These are phyloP conservation scores for Termitomyces sp. DNA, from an alignment of 768 basidiomycete species.

Conservation along the genomic window DNA sequence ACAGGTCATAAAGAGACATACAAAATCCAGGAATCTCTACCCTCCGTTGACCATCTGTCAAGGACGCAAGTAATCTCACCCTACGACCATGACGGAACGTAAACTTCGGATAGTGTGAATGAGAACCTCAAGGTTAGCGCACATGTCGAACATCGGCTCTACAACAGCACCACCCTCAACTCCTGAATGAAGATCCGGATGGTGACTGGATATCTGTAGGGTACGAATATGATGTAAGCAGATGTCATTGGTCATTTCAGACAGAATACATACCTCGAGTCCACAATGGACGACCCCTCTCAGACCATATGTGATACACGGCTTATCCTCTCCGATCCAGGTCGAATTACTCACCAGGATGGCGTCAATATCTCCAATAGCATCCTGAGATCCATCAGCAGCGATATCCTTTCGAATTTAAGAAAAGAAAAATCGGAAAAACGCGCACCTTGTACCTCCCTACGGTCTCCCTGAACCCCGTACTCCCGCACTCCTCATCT, in stretches of 20 bases:
- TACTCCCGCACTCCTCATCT: conserved; percentile 93
- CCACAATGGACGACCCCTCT: conserved; percentile 90
- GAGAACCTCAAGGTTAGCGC: conserved; percentile 11
- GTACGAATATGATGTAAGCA: background rate
- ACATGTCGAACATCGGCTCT: conserved; percentile 96
- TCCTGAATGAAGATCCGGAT: conserved; percentile 88
- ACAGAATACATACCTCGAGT: conserved; percentile 45
- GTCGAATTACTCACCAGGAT: conserved; percentile 94
- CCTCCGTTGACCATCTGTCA: conserved; percentile 50
- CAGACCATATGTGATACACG: conserved; percentile 93
- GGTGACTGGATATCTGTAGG: conserved; percentile 56
- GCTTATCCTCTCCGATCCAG: conserved; percentile 90
- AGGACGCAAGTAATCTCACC: conserved; percentile 70
- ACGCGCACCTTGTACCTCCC: conserved; percentile 57
- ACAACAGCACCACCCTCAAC: conserved; percentile 83
- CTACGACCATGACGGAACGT: conserved; percentile 27
- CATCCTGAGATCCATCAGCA: conserved; percentile 37
- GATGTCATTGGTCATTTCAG: background rate
- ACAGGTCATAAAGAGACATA: conserved; percentile 32
- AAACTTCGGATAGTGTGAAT: background rate
- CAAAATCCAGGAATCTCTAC: conserved; percentile 82
- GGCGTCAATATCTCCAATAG: conserved; percentile 83
- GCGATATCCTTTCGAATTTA: too few species aligned
- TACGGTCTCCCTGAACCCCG: conserved; percentile 79
- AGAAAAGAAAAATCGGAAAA: background rate